Percentiles rank a stretch among this genome's conserved stretches.
Evolutionary conservation across 2,329 filamentous ascomycete species (phyloP).

Genomic region (Hawksworthiomyces lignivorus): DNA sequence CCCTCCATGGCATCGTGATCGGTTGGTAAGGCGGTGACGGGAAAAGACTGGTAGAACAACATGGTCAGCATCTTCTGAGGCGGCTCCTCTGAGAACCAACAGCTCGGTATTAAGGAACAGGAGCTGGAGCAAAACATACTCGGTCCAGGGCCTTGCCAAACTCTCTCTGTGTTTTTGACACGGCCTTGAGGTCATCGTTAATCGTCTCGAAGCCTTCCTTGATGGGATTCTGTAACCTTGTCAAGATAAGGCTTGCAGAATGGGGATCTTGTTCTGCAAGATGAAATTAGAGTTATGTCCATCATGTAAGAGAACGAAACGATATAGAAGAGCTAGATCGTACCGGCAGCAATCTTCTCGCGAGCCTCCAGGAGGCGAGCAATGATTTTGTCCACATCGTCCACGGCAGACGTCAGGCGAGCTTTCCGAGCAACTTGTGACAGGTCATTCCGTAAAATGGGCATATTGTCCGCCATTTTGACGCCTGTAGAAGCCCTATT

Average conservation of each 20-base stretch:
- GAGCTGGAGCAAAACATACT: constrained; percentile 35
- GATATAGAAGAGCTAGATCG: constrained; percentile 6
- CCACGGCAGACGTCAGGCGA: constrained; percentile 62
- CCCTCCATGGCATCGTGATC: constrained; percentile 74
- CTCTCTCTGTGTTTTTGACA: constrained; percentile 72
- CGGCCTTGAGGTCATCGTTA: constrained; percentile 72
- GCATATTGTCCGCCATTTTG: constrained; percentile 27
- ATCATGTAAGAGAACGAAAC: neutral
- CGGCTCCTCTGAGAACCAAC: too few species aligned
- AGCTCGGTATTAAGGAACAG: neutral
- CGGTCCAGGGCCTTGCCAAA: constrained; percentile 82
- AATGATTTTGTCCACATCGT: constrained; percentile 78
- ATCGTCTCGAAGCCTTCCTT: constrained; percentile 74
- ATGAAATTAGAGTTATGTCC: too few species aligned
- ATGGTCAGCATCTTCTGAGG: constrained; percentile 12
- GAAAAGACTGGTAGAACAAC: constrained; percentile 24
- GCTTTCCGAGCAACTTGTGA: constrained; percentile 61
- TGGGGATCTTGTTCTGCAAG: constrained; percentile 51
- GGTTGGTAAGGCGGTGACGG: constrained; percentile 57
- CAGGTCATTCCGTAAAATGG: constrained; percentile 62
- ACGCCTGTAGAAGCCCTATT: too few species aligned
- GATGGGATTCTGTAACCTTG: constrained; percentile 78
- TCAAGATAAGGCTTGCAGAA: constrained; percentile 64
- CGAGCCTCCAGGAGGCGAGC: constrained; percentile 66
- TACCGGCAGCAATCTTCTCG: constrained; percentile 65